These are phyloP conservation scores for Sphaceloma murrayae DNA, from an alignment of 2,329 filamentous ascomycete genomes.

Conservation along the genomic window DNA sequence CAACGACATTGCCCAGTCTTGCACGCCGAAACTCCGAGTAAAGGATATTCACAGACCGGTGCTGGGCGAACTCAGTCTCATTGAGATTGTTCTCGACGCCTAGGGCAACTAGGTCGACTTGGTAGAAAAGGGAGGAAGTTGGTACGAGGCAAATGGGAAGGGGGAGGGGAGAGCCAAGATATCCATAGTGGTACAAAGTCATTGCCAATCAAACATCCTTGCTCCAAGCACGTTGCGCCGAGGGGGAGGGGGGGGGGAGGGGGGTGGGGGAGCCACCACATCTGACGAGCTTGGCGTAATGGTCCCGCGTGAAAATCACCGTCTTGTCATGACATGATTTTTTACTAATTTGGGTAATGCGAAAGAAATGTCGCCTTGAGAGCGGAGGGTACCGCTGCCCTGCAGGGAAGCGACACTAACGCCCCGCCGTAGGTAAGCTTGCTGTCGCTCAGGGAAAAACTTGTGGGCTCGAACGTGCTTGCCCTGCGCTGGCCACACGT, in stretches of 20 bases:
- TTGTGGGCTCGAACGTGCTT: no score
- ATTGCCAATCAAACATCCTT: conserved; percentile 11
- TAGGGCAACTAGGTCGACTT: background rate
- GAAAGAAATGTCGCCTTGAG: no score
- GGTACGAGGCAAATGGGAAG: background rate
- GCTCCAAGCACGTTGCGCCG: conserved; percentile 8
- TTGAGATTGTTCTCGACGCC: conserved; percentile 19
- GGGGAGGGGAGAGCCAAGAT: background rate
- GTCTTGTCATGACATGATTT: conserved; percentile 7
- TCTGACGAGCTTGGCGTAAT: conserved; percentile 4
- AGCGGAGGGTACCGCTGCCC: no score
- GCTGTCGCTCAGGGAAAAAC: no score
- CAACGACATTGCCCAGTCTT: conserved; percentile 18
- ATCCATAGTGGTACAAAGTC: conserved; percentile 5
- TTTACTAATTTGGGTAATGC: no score
- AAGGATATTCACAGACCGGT: conserved; percentile 18
- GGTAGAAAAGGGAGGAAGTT: no score
- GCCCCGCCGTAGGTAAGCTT: no score
- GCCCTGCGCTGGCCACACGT: no score
- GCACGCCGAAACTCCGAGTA: conserved; percentile 19
- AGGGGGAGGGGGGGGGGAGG: no score
- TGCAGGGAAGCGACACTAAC: no score
- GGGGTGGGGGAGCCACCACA: conserved; percentile 6
- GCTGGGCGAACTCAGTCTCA: conserved; percentile 21
- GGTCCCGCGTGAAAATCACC: conserved; percentile 3